phyloP scores from a whole-genome alignment of 202 grass and related monocot species.

The Panicum hallii region DNA sequence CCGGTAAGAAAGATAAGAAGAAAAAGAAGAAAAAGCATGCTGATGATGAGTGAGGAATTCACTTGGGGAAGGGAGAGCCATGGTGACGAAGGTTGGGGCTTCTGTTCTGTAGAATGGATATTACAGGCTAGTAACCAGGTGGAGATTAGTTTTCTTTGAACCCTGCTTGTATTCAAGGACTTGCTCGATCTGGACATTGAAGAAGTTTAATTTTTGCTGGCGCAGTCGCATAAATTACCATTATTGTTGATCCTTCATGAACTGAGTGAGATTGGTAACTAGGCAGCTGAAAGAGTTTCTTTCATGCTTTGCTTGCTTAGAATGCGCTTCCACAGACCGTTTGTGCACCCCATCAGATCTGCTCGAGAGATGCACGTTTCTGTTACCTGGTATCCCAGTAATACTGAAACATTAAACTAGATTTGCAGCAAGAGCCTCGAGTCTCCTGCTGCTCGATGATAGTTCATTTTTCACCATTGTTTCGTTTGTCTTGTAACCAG shows the following conservation, averaged over 20 bases:
- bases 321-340: not conserved
- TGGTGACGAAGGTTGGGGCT: not conserved
- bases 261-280: not conserved
- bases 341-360: not conserved
- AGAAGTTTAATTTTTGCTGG: slow-evolving; percentile 27
- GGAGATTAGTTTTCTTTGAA: slow-evolving; percentile 24
- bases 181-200: not conserved
- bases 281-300: not conserved
- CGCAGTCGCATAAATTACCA: not conserved
- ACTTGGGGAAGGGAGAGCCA: not conserved
- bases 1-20: slow-evolving; percentile 69
- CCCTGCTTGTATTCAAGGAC: not conserved
- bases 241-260: not conserved
- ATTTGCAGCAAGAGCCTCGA: not conserved
- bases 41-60: slow-evolving; percentile 43
- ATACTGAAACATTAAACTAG: not conserved
- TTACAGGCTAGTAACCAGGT: too few relatives aligned
- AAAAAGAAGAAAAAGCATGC: slow-evolving; percentile 74
- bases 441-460: not conserved
- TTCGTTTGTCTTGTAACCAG: not conserved
- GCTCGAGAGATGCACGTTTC: not conserved
- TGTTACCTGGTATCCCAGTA: not conserved
- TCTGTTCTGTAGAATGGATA: slow-evolving; percentile 25
- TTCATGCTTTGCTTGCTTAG: not conserved
- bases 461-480: not conserved